phyloP scores from a whole-genome alignment of 2,329 filamentous ascomycete genomes.

The Aspergillus persii region DNA sequence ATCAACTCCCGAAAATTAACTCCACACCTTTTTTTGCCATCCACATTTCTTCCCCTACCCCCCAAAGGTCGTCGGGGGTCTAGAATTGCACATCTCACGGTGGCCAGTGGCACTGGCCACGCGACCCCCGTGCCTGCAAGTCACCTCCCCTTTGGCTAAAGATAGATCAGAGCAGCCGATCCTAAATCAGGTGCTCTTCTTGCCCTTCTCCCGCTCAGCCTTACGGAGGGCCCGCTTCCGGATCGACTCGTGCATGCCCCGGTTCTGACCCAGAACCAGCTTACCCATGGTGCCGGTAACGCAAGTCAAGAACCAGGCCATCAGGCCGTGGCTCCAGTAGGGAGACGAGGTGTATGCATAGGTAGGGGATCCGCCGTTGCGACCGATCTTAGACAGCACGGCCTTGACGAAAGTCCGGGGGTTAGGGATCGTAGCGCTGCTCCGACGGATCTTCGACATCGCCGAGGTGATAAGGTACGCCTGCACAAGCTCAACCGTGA shows the following conservation, averaged over 20 bases:
- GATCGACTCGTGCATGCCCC: constrained; percentile 76
- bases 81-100: background rate
- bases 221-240: constrained; percentile 79
- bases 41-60: background rate
- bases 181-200: constrained; percentile 38
- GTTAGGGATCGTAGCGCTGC: constrained; percentile 74
- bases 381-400: constrained; percentile 75
- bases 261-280: constrained; percentile 60
- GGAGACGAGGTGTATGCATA: constrained; percentile 84
- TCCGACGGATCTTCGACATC: constrained; percentile 91
- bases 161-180: background rate
- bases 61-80: background rate
- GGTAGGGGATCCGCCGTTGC: constrained; percentile 71
- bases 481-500: constrained; percentile 88
- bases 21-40: background rate
- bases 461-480: constrained; percentile 92
- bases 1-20: background rate
- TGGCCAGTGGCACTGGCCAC: too few species aligned
- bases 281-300: constrained; percentile 59
- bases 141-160: background rate
- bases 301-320: constrained; percentile 75
- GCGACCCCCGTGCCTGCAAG: background rate
- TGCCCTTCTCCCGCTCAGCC: constrained; percentile 72
- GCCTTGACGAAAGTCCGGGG: constrained; percentile 79
- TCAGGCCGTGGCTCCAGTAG: constrained; percentile 85